Percentiles rank a stretch among this genome's conserved stretches.
phyloP scores from a whole-genome alignment of 805 yeast genomes.

The Sungouiella thailandica region DNA sequence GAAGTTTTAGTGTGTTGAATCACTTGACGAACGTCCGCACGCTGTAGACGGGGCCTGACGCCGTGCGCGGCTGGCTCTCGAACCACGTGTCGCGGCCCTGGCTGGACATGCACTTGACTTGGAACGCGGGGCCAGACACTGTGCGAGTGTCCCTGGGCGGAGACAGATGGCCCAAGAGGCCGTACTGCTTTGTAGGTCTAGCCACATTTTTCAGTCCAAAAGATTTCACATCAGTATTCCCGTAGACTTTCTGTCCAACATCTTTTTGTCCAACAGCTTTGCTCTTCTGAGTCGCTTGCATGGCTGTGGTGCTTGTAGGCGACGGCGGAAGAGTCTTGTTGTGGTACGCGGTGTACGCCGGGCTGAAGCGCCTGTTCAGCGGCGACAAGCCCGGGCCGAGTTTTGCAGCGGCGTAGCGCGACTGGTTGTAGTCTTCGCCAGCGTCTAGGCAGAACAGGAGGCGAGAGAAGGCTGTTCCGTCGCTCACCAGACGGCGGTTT shows the following conservation, averaged over 20 bases:
- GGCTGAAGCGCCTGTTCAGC: not conserved
- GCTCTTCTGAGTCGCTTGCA: too few species aligned
- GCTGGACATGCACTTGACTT: not conserved
- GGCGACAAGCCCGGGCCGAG: too few species aligned
- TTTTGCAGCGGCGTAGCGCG: too few species aligned
- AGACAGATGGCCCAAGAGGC: not conserved
- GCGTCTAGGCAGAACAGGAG: conserved; percentile 11
- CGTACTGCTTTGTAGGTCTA: not conserved
- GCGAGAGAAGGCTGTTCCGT: not conserved
- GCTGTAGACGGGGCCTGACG: too few species aligned
- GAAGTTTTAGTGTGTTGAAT: not conserved
- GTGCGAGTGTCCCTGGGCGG: not conserved
- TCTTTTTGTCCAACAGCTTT: too few species aligned
- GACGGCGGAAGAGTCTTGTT: not conserved
- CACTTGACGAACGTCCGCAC: too few species aligned
- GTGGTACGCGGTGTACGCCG: not conserved
- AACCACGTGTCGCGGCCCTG: not conserved
- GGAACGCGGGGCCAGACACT: not conserved
- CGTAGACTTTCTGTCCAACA: too few species aligned
- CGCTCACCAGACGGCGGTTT: not conserved
- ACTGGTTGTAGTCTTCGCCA: conserved; percentile 16
- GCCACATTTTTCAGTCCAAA: not conserved
- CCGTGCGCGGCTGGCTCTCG: too few species aligned
- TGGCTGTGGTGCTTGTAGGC: not conserved
- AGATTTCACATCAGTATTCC: too few species aligned